These are phyloP conservation scores for Suillus clintonianus DNA, from an alignment of 768 basidiomycete species.

Conservation along the genomic window DNA sequence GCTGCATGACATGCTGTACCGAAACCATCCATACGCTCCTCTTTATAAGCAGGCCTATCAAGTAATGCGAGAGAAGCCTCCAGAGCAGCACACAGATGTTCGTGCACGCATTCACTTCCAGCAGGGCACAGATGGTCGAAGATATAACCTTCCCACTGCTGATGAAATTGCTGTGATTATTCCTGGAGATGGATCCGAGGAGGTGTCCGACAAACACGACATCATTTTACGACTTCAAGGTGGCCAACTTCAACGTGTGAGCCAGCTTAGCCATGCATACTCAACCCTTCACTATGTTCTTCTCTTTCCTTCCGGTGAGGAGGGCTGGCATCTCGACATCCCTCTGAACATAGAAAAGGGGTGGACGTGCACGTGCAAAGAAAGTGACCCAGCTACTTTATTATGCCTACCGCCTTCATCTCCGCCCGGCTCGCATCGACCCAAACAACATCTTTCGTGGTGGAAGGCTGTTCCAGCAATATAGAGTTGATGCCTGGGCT, in stretches of 20 bases:
- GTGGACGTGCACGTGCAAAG: neutral
- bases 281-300: constrained; percentile 44
- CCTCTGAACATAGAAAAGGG: neutral
- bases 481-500: constrained; percentile 48
- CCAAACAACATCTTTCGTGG: constrained; percentile 33
- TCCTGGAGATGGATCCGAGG: constrained; percentile 29
- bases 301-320: constrained; percentile 41
- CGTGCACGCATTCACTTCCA: constrained; percentile 7
- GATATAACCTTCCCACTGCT: constrained; percentile 47
- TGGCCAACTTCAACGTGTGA: constrained; percentile 29
- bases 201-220: constrained; percentile 22
- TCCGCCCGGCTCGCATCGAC: constrained; percentile 13
- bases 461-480: constrained; percentile 45
- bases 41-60: constrained; percentile 36
- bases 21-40: constrained; percentile 26
- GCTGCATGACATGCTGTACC: constrained; percentile 26
- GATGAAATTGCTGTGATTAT: constrained; percentile 46
- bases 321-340: constrained; percentile 38
- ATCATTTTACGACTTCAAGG: constrained; percentile 32
- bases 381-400: constrained; percentile 32
- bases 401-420: constrained; percentile 23
- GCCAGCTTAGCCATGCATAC: constrained; percentile 38
- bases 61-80: constrained; percentile 24
- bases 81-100: constrained; percentile 16
- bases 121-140: constrained; percentile 26